Base-by-base conservation (phyloP, 2,329 filamentous ascomycete genomes). In the Cyphellophora europaea region DNA sequence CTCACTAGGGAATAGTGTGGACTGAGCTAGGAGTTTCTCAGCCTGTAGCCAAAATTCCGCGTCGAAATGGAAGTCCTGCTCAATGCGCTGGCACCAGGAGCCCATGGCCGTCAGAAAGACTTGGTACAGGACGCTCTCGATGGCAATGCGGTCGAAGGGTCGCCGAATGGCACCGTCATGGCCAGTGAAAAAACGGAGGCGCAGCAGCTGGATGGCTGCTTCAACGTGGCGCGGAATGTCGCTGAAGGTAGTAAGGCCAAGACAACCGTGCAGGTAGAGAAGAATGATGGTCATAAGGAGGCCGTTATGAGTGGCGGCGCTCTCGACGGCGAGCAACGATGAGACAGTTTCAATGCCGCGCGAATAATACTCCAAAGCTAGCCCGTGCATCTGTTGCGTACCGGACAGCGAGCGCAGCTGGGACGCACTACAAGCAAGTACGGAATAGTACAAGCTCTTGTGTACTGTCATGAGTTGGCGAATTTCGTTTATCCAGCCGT, bases 241-340 rank as follows among this genome's bases (percentile, higher is more conserved):
- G 8, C 25, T 33, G 33, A 40, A 43, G 5, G 41, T 43, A 6
- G 37, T 38, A 25, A 34, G 32, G 10, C 41, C 41, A 37, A 41
- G 37, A 21, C 38, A 41, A 29, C 41, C 41, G 17, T 43, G 41
- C 11, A 43, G 35, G 36, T 43, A 43, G 8, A 43, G 35, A 15
- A 43, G 32, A 8, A 43, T 43, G 6, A 43, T 35, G 11, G 38
- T 35, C 34, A 37, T 43, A 2, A 43, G 14, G 5, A 43, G 15
- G 4, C 38, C 41, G 12, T 43, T 36, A 17, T 43, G 28, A 14
- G 36, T 38, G 28, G 40, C 38, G 12, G 32, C 18, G 6, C 18
- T 14, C 14, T 25, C 17, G 21, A 25, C 21, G n/a, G 21, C 32
- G 16, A 43, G 23, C 11, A 41, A 16, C 17, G 40, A 37, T 6